A percentile compares a stretch with the other conserved stretches of the same genome.
Conservation (phyloP, 2,329 filamentous ascomycete genomes). For the Fusarium virguliforme region DNA sequence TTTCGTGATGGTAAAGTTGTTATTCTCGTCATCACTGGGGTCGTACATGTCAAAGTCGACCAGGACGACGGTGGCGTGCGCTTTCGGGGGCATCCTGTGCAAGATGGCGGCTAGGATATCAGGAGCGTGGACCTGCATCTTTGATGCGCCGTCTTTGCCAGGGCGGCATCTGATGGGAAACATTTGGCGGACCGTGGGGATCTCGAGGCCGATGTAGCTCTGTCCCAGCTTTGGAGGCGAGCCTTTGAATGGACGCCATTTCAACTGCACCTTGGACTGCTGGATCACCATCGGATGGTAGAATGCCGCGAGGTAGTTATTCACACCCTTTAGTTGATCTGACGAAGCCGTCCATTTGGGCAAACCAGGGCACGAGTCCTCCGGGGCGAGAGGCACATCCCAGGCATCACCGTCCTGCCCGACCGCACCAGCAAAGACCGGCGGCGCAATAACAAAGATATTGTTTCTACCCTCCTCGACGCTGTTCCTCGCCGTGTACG, state of each 20-base stretch:
- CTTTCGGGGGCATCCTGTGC: conserved; percentile 69
- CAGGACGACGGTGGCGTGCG: conserved; percentile 72
- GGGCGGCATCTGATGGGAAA: conserved; percentile 68
- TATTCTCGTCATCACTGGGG: conserved; percentile 68
- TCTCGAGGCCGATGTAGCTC: conserved; percentile 64
- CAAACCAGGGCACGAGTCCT: neutral
- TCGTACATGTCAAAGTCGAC: conserved; percentile 77
- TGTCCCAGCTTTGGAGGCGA: conserved; percentile 11
- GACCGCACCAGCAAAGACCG: conserved; percentile 58
- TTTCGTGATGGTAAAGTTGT: conserved; percentile 75
- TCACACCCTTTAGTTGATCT: conserved; percentile 52
- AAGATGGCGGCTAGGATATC: conserved; percentile 74
- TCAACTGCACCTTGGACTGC: conserved; percentile 57
- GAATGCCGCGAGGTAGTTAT: conserved; percentile 61
- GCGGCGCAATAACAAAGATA: conserved; percentile 69
- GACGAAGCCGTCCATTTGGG: conserved; percentile 34
- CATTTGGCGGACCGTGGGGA: conserved; percentile 51
- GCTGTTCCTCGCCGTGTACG: conserved; percentile 63
- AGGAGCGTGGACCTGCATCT: conserved; percentile 70
- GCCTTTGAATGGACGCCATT: conserved; percentile 63
- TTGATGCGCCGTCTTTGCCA: conserved; percentile 64
- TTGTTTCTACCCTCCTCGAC: conserved; percentile 63
- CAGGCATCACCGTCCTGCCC: conserved; percentile 60
- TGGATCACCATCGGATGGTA: conserved; percentile 71
- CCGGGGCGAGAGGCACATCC: conserved; percentile 53